These are phyloP conservation scores for Pseudocercospora ulei DNA, from an alignment of 2,329 filamentous ascomycete species.

Conservation along the genomic window DNA sequence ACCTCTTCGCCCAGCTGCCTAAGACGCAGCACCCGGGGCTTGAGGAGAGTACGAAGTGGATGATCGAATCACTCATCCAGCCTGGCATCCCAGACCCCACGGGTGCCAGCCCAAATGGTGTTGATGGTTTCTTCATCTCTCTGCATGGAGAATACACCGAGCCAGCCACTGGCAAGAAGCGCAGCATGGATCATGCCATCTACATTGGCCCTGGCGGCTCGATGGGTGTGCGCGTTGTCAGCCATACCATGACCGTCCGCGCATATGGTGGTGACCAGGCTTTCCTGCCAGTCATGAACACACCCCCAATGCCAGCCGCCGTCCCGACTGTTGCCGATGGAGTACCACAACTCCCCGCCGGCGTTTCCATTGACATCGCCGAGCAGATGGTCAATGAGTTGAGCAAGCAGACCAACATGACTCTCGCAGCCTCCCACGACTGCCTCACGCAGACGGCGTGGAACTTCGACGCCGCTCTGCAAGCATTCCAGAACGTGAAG, in stretches of 20 bases:
- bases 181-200: slow-evolving; percentile 75
- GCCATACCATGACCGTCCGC: slow-evolving; percentile 65
- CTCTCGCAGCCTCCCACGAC: slow-evolving; percentile 63
- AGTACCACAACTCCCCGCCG: slow-evolving; percentile 24
- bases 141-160: slow-evolving; percentile 83
- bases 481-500: slow-evolving; percentile 66
- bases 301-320: slow-evolving; percentile 23
- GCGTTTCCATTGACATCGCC: slow-evolving; percentile 29
- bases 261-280: slow-evolving; percentile 52
- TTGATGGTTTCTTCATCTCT: slow-evolving; percentile 66
- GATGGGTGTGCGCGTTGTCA: slow-evolving; percentile 62
- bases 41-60: slow-evolving; percentile 60
- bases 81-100: slow-evolving; percentile 61
- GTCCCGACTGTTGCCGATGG: slow-evolving; percentile 14
- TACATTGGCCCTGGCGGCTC: slow-evolving; percentile 57
- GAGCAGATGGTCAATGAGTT: slow-evolving; percentile 59
- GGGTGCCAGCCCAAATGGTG: slow-evolving; percentile 53
- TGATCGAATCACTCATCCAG: slow-evolving; percentile 70
- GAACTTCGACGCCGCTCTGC: slow-evolving; percentile 66
- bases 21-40: slow-evolving; percentile 65
- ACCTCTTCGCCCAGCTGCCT: slow-evolving; percentile 61
- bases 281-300: slow-evolving; percentile 38
- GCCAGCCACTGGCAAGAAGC: slow-evolving; percentile 47
- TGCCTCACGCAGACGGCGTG: slow-evolving; percentile 71
- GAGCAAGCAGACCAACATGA: slow-evolving; percentile 70